Evolutionary conservation across 1,284 basidiomycete genomes (phyloP), one percentile per base, ranked within the genome.

Genomic region (Tylopilus sp.): DNA sequence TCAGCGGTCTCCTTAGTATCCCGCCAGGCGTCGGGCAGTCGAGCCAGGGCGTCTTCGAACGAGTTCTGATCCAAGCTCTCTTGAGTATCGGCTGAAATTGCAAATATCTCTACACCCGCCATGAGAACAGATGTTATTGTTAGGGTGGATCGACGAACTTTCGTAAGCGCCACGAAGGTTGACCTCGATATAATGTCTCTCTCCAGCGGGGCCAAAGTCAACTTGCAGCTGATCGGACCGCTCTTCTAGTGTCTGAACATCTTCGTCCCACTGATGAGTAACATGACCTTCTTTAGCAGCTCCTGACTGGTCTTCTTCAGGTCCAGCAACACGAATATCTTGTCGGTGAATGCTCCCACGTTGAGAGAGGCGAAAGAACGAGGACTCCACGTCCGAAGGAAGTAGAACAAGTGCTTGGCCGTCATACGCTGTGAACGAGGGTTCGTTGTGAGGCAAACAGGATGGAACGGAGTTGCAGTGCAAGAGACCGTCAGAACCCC

Each of bases 21-120:
- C 57, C 81, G 77, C 78, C 80, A 83, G 54, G 78, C 77, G 3
- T 65, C 65, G 1, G 80, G 74, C 57, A 86, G 74, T 31, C 65
- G 72, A 26, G 80, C 78, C 21, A 84, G 56, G 7, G 73, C 56
- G 26, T 80, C 72, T 53, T 78, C 71, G 5, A 77, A 70, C 0
- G 64, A 62, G 36, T 76, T 71, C 1, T 65, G 65, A 44, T 72
- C 60, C 18, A 66, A 64, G 36, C 71, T 64, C 7, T 54, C 41
- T 48, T 73, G 21, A 35, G 30, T 68, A 36, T 62, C 55, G 11
- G 65, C 51, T 37, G 65, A 57, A 21, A 57, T 52, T 9, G 66
- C 58, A 49, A 77, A 77, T 30, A 76, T 61, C 28, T 70, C 75
- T 81, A 56, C 17, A 49, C n/a, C 35, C 20, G 48, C 37, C 14